Evolutionary conservation across 768 basidiomycete species (phyloP), one percentile per base, ranked within the genome.

Genomic region (Tylopilus vinaceipallidus): DNA sequence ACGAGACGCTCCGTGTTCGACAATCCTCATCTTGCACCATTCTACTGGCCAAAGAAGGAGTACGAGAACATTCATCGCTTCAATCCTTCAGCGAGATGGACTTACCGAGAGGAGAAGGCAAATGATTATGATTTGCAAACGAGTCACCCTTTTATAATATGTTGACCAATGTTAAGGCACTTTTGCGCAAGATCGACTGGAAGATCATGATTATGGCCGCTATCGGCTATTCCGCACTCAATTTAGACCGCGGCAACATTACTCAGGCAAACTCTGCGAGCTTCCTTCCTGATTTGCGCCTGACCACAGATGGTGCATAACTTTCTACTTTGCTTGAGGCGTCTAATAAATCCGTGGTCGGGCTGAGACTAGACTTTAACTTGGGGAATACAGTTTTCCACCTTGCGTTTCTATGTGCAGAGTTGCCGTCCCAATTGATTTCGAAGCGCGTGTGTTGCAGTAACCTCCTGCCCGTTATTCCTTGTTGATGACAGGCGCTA

Each of bases 1-100:
- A 81, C 81, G n/a, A 72, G 67, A 24, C 73, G 75, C 7, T 79
- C 78, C 2, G 75, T 80, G 14, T 81, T 72, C 54, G 79, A 81
- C 41, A 76, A 82, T 49, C 75, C 76, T 12, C 56, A 68, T 27
- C 64, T 77, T 16, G 45, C n/a, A n/a, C n/a, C n/a, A n/a, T n/a
- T n/a, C n/a, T n/a, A 65, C 36, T 76, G 72, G 75, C 81, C 81
- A 1, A 78, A 73, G 47, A 49, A 68, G 1, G 66, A 74, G 2
- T 81, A 80, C 36, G 81, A 84, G 61, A 82, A 80, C 56, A 52
- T 77, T 72, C 77, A n/a, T n/a, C n/a, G n/a, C n/a, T n/a, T n/a
- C n/a, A n/a, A n/a, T n/a, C n/a, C n/a, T 1, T 67, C 67, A 30
- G 77, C 77, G 36, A 72, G 83, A 16, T 86, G 84, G 83, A 83